phyloP scores from a whole-genome alignment of 2,329 filamentous ascomycete species.

The Sclerotiophoma versabilis region DNA sequence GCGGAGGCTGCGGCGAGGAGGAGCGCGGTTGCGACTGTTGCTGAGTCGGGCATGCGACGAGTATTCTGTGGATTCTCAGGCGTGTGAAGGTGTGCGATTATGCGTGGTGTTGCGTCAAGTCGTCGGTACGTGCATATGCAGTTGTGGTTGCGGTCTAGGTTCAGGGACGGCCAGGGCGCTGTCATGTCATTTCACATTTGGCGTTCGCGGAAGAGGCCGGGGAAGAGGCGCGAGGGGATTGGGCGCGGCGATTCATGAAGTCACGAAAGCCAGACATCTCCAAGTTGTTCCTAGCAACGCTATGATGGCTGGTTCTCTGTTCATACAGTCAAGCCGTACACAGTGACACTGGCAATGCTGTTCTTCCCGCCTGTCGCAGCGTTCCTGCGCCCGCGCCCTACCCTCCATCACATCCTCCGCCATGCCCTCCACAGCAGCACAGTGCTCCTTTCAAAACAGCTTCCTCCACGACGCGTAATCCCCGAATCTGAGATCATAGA shows the following conservation, averaged over 20 bases:
- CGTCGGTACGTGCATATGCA: neutral
- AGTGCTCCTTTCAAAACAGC: conserved; percentile 27
- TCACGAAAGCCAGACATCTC: neutral
- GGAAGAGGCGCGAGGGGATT: conserved; percentile 17
- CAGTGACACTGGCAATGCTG: conserved; percentile 14
- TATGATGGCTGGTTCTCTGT: neutral
- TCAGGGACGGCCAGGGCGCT: conserved; percentile 6
- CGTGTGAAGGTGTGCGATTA: neutral
- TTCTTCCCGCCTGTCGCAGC: conserved; percentile 1
- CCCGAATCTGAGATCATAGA: conserved; percentile 82
- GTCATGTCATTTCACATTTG: conserved; percentile 19
- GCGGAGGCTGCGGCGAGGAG: conserved; percentile 47
- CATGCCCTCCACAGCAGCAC: conserved; percentile 11
- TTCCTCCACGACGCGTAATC: conserved; percentile 76
- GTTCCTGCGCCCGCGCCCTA: conserved; percentile 20
- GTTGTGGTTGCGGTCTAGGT: neutral
- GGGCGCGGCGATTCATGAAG: conserved; percentile 8
- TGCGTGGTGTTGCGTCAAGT: neutral
- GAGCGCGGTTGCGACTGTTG: conserved; percentile 42
- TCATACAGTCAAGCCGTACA: neutral
- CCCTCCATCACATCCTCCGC: conserved; percentile 25
- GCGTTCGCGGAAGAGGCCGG: conserved; percentile 16
- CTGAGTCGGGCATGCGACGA: conserved; percentile 42
- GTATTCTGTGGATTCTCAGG: neutral
- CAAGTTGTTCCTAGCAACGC: neutral